Base-by-base conservation (phyloP, 2,329 filamentous ascomycete genomes). In the Scytalidium sp. region DNA sequence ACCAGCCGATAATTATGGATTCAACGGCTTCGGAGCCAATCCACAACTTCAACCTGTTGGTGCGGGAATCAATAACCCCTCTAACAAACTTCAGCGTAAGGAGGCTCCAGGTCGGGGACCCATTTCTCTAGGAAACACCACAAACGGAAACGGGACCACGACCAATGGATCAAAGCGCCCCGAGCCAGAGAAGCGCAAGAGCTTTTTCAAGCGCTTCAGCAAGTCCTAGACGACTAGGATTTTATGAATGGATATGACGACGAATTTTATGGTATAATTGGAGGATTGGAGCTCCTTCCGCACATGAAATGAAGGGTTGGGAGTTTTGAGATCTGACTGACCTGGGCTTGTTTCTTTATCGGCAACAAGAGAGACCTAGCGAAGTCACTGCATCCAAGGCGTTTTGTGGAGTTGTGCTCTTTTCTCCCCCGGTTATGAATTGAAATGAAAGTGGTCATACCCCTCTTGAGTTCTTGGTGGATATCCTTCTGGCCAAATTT, bases 151-250 rank as follows among this genome's bases (percentile, higher is more conserved):
- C 41, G 44, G 39, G 13, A 41, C 49, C 40, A 46, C 32, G 15
- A 46, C 54, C 20, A 50, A 41, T 45, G 52, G 46, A 52, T 41
- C 42, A 36, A 20, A 56, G 46, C 17, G 48, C 29, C 46, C 54
- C 3, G 52, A 43, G 17, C 51, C 61, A 48, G 87, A 91, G 53
- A 96, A 96, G 77, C 80, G 88, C 56, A 92, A 91, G 78, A 94
- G 91, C 66, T 85, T 97, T 62, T 83, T 88, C 64, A 83, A 84
- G 60, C 80, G 85, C 49, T 94, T 96, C 68, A 94, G 87, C 76
- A 91, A 78, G 64, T 66, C 67, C 49, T 71, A 68, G 64, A 56
- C 46, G 53, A 32, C 49, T 54, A 57, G 54, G 51, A 52, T 59
- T n/a, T n/a, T 50, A 19, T 36, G 13, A 36, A 36, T 36, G 32